Conservation (phyloP, 1,284 basidiomycete genomes). For the Ganoderma lingzhi region DNA sequence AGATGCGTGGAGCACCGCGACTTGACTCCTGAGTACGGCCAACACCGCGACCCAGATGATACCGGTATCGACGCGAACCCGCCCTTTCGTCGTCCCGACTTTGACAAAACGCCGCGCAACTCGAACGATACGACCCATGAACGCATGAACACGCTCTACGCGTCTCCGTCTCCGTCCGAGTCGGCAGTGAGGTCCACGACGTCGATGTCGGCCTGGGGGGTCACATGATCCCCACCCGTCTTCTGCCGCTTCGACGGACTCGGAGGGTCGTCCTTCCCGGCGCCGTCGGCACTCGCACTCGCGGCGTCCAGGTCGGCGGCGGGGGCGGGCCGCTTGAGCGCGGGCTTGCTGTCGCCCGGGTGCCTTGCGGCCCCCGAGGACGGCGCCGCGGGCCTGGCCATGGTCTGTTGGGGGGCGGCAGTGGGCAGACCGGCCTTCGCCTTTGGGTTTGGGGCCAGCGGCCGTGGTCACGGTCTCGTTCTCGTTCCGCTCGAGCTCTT, state of each 20-base stretch:
- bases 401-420: neutral
- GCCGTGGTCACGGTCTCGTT: too few relatives aligned
- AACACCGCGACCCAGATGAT: too few relatives aligned
- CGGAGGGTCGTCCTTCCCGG: neutral
- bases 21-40: too few relatives aligned
- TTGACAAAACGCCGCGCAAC: too few relatives aligned
- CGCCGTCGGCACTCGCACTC: neutral
- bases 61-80: too few relatives aligned
- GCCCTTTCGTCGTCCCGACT: too few relatives aligned
- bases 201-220: neutral
- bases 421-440: neutral
- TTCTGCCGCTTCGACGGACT: neutral
- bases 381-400: neutral
- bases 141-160: too few relatives aligned
- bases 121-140: too few relatives aligned
- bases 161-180: neutral
- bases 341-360: neutral
- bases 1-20: too few relatives aligned
- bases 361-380: neutral
- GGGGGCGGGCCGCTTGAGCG: neutral
- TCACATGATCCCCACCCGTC: neutral
- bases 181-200: neutral
- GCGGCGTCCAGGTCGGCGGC: neutral
- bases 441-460: neutral
- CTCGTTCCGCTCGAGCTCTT: neutral